These are phyloP conservation scores for Ganoderma leucocontextum DNA, from an alignment of 1,284 basidiomycete genomes.

Conservation along the genomic window DNA sequence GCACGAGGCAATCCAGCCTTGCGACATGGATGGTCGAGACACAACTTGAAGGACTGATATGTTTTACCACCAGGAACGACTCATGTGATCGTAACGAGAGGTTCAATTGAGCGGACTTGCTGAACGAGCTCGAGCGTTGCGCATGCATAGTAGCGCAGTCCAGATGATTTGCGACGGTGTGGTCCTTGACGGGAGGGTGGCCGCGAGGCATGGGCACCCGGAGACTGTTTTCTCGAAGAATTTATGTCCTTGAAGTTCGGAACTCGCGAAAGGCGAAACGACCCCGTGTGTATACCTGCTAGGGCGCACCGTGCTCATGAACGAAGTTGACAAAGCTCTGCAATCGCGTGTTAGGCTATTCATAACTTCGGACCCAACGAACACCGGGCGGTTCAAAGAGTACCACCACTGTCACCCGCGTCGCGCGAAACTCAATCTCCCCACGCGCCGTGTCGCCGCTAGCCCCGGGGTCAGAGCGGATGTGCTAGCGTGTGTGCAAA, in stretches of 20 bases:
- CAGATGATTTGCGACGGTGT: background rate
- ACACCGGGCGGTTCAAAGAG: background rate
- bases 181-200: no score
- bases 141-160: background rate
- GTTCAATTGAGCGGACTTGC: conserved; percentile 1
- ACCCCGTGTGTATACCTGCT: background rate
- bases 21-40: background rate
- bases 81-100: background rate
- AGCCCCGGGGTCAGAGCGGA: background rate
- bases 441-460: background rate
- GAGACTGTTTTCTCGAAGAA: no score
- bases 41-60: background rate
- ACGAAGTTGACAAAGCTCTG: no score
- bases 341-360: background rate
- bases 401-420: background rate
- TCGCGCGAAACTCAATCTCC: background rate
- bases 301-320: background rate
- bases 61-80: background rate
- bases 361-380: background rate
- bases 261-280: background rate
- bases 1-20: background rate
- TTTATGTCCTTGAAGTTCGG: background rate
- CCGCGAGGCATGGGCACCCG: no score
- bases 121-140: background rate
- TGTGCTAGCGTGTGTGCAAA: no score